Conservation (phyloP, 2,329 filamentous ascomycete genomes). For the Calonectria pteridis region DNA sequence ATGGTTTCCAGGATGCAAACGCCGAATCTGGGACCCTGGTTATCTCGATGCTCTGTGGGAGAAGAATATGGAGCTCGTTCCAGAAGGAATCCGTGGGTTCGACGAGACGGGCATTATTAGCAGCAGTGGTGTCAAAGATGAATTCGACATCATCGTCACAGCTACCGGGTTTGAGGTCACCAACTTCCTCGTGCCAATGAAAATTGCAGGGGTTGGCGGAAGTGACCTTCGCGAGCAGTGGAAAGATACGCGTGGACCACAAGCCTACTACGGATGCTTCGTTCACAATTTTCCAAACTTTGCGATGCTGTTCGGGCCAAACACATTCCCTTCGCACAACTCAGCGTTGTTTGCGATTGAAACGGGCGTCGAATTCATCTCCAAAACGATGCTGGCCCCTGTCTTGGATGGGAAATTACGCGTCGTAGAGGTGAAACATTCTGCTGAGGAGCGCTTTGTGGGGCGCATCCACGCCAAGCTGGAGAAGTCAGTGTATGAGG, state of each 20-base stretch:
- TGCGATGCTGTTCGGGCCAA: constrained; percentile 24
- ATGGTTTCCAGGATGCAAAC: constrained; percentile 38
- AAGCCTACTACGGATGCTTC: constrained; percentile 45
- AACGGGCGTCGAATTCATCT: not conserved
- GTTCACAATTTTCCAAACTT: constrained; percentile 49
- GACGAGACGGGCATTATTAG: constrained; percentile 22
- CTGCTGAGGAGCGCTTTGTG: constrained; percentile 11
- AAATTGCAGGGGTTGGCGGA: constrained; percentile 40
- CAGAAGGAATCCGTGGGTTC: constrained; percentile 18
- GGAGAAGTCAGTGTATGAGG: not conserved
- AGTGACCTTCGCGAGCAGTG: constrained; percentile 42
- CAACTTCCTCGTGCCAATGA: constrained; percentile 43
- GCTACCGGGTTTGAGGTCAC: constrained; percentile 42
- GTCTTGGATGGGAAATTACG: not conserved
- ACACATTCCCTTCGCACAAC: constrained; percentile 20
- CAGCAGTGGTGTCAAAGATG: constrained; percentile 11
- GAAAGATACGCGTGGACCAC: constrained; percentile 39
- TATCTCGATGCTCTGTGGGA: constrained; percentile 17
- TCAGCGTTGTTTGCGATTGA: constrained; percentile 18
- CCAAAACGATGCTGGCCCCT: constrained; percentile 8
- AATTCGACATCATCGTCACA: constrained; percentile 26
- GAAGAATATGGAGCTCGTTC: constrained; percentile 14
- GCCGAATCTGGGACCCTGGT: constrained; percentile 45
- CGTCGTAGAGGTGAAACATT: constrained; percentile 11
- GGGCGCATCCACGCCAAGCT: not conserved